Evolutionary conservation across 805 yeast species (phyloP).

Genomic region (Debaryomyces castellii): DNA sequence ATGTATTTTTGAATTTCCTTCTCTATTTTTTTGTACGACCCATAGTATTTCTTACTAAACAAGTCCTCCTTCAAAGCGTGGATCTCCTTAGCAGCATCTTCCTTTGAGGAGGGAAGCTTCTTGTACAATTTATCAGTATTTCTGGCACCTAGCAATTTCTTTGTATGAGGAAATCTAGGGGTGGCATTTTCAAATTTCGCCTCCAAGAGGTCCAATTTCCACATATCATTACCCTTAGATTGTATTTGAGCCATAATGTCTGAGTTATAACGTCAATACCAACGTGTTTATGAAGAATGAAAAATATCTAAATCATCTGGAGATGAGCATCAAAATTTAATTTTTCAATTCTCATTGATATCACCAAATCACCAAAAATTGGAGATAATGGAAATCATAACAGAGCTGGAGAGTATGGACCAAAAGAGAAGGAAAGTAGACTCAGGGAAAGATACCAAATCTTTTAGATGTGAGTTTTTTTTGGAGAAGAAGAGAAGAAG

Average conservation of each 20-base stretch:
- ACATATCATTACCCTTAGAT: constrained; percentile 14
- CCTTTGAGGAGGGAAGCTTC: constrained; percentile 37
- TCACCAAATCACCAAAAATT: neutral
- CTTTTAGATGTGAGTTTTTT: constrained; percentile 45
- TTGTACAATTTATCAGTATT: constrained; percentile 40
- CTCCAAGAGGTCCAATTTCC: constrained; percentile 60
- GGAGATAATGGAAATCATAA: constrained; percentile 4
- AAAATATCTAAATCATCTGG: neutral
- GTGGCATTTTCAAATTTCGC: constrained; percentile 40
- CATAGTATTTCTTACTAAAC: constrained; percentile 51
- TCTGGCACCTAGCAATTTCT: constrained; percentile 45
- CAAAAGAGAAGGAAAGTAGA: constrained; percentile 6
- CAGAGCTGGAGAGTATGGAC: constrained; percentile 7
- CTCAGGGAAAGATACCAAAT: constrained; percentile 1
- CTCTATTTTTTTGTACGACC: constrained; percentile 39
- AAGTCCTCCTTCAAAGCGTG: constrained; percentile 42
- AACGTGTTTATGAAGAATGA: neutral
- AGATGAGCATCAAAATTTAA: constrained; percentile 7
- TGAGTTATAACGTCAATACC: neutral
- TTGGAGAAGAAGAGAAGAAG: constrained; percentile 50
- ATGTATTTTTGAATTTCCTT: constrained; percentile 31
- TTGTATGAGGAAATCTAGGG: constrained; percentile 52
- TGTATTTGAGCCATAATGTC: neutral
- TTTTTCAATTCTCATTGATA: neutral
- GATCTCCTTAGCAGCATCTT: constrained; percentile 48